Evolutionary conservation across 768 basidiomycete genomes (phyloP).

Genomic region (Tylopilus intermedius): DNA sequence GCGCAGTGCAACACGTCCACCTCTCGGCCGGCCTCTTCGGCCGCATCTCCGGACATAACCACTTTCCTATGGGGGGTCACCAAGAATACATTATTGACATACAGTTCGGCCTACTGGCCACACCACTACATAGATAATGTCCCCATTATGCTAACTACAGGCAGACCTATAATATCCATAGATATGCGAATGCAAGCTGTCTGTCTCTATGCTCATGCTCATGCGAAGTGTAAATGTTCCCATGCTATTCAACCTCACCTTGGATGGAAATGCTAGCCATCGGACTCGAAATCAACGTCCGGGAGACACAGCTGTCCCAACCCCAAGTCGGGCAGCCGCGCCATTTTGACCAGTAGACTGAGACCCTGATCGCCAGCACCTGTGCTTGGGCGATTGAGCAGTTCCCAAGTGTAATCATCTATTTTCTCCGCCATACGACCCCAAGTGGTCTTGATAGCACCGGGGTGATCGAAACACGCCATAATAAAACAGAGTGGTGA

Average conservation of each 20-base stretch:
- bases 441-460: conserved; percentile 62
- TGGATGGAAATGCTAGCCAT: conserved; percentile 7
- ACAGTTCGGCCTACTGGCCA: background rate
- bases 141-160: conserved; percentile 14
- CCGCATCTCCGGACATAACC: conserved; percentile 6
- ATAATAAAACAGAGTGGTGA: conserved; percentile 74
- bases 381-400: conserved; percentile 44
- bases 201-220: conserved; percentile 1
- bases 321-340: conserved; percentile 67
- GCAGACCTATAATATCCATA: conserved; percentile 13
- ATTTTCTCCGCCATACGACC: conserved; percentile 66
- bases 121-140: conserved; percentile 11
- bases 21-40: conserved; percentile 24
- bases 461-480: conserved; percentile 61
- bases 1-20: background rate
- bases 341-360: conserved; percentile 70
- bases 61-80: conserved; percentile 16
- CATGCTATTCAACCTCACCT: conserved; percentile 6
- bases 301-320: conserved; percentile 53
- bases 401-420: conserved; percentile 58
- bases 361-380: conserved; percentile 39
- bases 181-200: conserved; percentile 11
- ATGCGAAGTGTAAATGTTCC: background rate
- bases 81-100: background rate
- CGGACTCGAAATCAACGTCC: conserved; percentile 26